Conservation (phyloP, 331 rosid species). For the Pyracantha coccinea region DNA sequence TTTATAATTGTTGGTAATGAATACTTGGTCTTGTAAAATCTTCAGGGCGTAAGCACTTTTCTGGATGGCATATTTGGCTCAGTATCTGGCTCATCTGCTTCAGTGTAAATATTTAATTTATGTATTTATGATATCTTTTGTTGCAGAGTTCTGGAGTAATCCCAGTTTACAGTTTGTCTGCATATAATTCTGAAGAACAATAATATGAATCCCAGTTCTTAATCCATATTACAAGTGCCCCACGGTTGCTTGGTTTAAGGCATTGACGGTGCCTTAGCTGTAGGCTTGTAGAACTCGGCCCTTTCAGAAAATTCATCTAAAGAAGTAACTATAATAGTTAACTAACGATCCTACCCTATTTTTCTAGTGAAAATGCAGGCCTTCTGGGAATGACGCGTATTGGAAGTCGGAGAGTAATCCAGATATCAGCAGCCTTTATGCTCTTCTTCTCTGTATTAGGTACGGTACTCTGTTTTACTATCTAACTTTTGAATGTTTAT, state of each 20-base stretch:
- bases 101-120: conserved; percentile 49
- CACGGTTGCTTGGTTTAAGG: background rate
- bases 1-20: background rate
- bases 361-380: conserved; percentile 82
- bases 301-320: background rate
- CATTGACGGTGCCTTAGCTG: background rate
- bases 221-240: background rate
- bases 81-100: conserved; percentile 68
- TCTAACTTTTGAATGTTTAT: too few relatives aligned
- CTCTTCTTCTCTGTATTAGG: conserved; percentile 84
- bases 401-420: conserved; percentile 81
- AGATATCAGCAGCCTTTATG: conserved; percentile 81
- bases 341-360: conserved; percentile 12
- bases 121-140: background rate
- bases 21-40: conserved; percentile 13
- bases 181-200: background rate
- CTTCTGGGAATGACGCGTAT: conserved; percentile 68
- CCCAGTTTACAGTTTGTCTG: background rate
- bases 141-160: background rate
- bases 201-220: background rate
- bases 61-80: conserved; percentile 74
- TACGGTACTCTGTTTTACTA: background rate
- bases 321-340: background rate
- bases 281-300: background rate
- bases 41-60: conserved; percentile 71